phyloP scores from a whole-genome alignment of 352 stramenopile genomes.

The Pythium chondricola region DNA sequence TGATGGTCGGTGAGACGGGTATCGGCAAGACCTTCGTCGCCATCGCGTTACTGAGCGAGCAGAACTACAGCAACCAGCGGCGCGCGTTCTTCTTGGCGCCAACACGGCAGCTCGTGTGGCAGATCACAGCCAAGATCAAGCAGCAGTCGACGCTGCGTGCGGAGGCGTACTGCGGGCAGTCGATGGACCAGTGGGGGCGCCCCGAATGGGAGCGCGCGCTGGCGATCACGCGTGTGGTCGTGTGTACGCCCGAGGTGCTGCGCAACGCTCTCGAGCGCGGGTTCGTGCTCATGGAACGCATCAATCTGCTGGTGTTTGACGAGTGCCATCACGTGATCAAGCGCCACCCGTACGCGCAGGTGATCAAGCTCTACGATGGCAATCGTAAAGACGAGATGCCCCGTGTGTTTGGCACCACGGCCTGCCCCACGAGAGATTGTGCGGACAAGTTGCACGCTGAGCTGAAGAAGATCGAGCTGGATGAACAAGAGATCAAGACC shows the following conservation, averaged over 20 bases:
- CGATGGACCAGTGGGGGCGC: conserved; percentile 56
- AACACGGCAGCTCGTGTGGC: conserved; percentile 73
- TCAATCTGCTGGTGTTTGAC: conserved; percentile 88
- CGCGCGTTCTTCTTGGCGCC: conserved; percentile 80
- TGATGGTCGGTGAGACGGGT: conserved; percentile 78
- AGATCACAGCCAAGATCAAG: conserved; percentile 73
- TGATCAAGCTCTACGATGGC: conserved; percentile 81
- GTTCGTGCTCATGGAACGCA: conserved; percentile 66
- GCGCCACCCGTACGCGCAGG: conserved; percentile 84
- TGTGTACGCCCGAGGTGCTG: conserved; percentile 85
- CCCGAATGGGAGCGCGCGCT: conserved; percentile 57
- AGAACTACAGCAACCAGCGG: conserved; percentile 56
- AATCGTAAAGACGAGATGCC: conserved; percentile 23
- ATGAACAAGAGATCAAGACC: conserved; percentile 36
- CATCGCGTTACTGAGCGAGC: conserved; percentile 65
- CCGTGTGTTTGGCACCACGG: conserved; percentile 83
- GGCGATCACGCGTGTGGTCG: conserved; percentile 55
- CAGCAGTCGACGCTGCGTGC: conserved; percentile 52
- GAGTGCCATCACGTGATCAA: conserved; percentile 89
- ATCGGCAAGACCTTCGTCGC: conserved; percentile 85
- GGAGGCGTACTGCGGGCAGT: conserved; percentile 42
- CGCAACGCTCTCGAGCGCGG: conserved; percentile 80
- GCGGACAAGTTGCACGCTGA: conserved; percentile 60
- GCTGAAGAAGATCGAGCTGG: conserved; percentile 63
- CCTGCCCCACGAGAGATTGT: conserved; percentile 48